Evolutionary conservation across 495 filamentous ascomycete species (phyloP), one percentile per base, ranked within the genome.

Genomic region (Penicillium ochrochloron): DNA sequence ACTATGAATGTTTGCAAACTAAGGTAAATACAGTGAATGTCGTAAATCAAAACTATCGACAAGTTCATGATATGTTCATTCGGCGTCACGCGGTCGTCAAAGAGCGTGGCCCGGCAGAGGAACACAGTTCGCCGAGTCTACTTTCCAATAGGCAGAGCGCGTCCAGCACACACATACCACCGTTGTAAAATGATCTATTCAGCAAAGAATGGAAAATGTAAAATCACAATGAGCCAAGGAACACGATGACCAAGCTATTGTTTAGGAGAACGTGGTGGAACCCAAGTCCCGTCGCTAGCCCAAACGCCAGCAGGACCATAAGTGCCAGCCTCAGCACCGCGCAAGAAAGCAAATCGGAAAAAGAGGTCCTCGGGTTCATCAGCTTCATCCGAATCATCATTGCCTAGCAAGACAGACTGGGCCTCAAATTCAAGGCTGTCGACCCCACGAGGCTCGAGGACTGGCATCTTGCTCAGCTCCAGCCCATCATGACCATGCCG

Each of bases 281-380:
- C 78, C 93, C 93, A 97, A n/a, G 77, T 73, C 34, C 90, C 88
- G 65, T 90, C 82, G 10, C 63, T 76, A 39, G 83, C 78, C 92
- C 95, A 95, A 21, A 86, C 85, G 1, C 93, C 94, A 1, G 94
- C 90, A 66, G 86, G 89, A 5, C 92, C 92, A 71, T 94, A 99
- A 68, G 90, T 90, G 23, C 84, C 90, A 52, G 83, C 83, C 19
- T 80, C 71, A 42, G 86, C 88, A 0, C 92, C 92, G 56, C 82
- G 78, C 82, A 96, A 86, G 72, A 88, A 94, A 8, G 85, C 90
- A 78, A 97, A 97, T 8, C 93, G 81, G 76, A 96, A 96, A 72
- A 95, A 97, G 69, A 94, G 86, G 60, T 76, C 77, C 57, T 82
- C 70, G 74, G 87, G 71, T 66, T 78, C 34, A 60, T 71, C 31